phyloP scores from a whole-genome alignment of 2,329 filamentous ascomycete genomes.

The Alternaria metachromatica region DNA sequence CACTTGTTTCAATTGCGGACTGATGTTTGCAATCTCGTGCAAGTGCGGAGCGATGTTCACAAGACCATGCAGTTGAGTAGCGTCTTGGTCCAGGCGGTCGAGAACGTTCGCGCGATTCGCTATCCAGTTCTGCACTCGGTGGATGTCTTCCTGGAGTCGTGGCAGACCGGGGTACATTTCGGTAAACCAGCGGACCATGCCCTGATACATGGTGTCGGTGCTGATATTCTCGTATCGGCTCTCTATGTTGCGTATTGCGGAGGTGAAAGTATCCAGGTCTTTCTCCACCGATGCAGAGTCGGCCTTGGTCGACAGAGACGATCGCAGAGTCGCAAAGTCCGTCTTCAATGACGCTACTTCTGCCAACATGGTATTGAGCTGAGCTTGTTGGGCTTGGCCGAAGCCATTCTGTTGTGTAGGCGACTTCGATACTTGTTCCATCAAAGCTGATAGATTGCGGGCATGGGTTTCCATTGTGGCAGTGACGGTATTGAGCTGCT shows the following conservation, averaged over 20 bases:
- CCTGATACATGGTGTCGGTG: constrained; percentile 27
- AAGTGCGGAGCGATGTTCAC: constrained; percentile 1
- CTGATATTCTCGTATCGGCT: constrained; percentile 36
- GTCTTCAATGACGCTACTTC: background rate
- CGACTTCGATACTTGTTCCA: background rate
- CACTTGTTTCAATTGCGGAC: background rate
- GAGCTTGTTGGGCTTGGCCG: background rate
- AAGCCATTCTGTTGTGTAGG: background rate
- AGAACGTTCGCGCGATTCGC: background rate
- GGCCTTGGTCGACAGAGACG: background rate
- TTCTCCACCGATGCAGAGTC: background rate
- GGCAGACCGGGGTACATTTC: constrained; percentile 21
- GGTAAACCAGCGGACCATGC: constrained; percentile 34
- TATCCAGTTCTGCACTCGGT: constrained; percentile 7
- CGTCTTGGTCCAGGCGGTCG: background rate
- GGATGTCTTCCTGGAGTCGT: constrained; percentile 9
- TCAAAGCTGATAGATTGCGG: background rate
- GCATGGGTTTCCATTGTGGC: background rate
- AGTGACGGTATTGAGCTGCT: background rate
- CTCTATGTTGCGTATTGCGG: constrained; percentile 19
- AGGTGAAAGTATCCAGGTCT: constrained; percentile 6
- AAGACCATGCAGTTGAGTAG: constrained; percentile 1
- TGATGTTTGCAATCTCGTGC: background rate
- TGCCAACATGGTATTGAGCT: background rate
- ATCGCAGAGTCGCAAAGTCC: background rate